phyloP scores from a whole-genome alignment of 2,329 filamentous ascomycete genomes.

The Arthrinium puccinioides region DNA sequence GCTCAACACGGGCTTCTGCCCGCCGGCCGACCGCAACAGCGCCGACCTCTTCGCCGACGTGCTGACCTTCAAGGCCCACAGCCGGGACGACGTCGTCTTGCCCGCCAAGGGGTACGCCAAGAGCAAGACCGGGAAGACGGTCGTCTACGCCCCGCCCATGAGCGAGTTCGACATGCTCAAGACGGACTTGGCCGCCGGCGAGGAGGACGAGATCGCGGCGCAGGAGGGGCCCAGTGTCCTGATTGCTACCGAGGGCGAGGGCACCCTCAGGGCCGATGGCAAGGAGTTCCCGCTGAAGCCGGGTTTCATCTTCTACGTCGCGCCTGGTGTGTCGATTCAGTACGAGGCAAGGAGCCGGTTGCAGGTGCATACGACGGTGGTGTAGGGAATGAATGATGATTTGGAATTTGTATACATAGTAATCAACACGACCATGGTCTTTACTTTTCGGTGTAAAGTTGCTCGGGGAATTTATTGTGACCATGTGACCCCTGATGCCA shows the following conservation, averaged over 20 bases:
- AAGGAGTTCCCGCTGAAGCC: constrained; percentile 46
- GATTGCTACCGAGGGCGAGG: constrained; percentile 53
- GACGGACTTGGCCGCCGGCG: constrained; percentile 46
- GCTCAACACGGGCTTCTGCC: constrained; percentile 68
- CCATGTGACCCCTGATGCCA: too few relatives aligned
- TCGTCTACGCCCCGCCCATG: constrained; percentile 58
- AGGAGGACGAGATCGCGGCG: constrained; percentile 49
- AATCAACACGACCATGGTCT: too few relatives aligned
- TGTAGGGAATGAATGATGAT: too few relatives aligned
- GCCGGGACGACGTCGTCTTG: constrained; percentile 47
- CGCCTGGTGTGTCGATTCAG: constrained; percentile 35
- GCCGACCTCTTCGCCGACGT: constrained; percentile 56
- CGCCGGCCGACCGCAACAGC: constrained; percentile 54
- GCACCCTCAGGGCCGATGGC: constrained; percentile 46
- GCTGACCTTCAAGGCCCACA: constrained; percentile 58
- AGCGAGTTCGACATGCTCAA: constrained; percentile 66
- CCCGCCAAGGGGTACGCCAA: constrained; percentile 38
- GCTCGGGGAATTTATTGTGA: too few relatives aligned
- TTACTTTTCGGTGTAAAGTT: too few relatives aligned
- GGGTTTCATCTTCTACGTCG: constrained; percentile 62
- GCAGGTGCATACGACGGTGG: constrained; percentile 30
- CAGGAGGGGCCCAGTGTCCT: constrained; percentile 56
- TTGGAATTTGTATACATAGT: too few relatives aligned
- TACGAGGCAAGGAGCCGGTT: constrained; percentile 24
- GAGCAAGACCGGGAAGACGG: constrained; percentile 52